Base-by-base conservation (phyloP, 768 basidiomycete genomes). In the Exidia glandulosa region DNA sequence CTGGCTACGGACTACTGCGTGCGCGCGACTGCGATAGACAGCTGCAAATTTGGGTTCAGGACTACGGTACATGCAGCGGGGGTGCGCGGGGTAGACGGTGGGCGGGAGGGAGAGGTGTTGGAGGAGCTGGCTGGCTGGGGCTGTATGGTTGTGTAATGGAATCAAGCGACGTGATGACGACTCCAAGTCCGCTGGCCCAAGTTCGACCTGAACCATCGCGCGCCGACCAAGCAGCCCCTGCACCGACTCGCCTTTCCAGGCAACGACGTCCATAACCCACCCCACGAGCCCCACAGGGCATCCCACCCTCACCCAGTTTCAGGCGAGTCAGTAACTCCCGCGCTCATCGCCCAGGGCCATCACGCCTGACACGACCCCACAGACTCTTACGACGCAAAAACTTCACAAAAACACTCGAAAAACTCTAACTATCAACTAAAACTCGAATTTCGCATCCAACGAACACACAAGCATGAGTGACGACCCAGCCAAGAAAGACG, bases 231-330 rank as follows among this genome's bases (percentile, higher is more conserved):
- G 50, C 50, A 54, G 41, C 50, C 14, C 50, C 29, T 54, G 50
- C 50, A 29, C 50, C 50, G 19, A 31, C 50, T 31, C 50, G 50
- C 50, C 50, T 54, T 54, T 65, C 76, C 66, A 79, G 79, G 79
- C 79, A 80, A 73, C 68, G 79, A 79, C 79, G 75, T 74, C 76
- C 77, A 77, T 77, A 71, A 75, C 69, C 30, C 14, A 69, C 74
- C 84, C 78, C 88, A 90, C 87, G 84, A 77, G 88, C 88, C 88
- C 88, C 77, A 79, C 88, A 87, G 87, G 88, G 88, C 87, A 89
- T 84, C 9, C 50, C 50, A 14, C 14, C 25, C 30, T 48, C 9
- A 48, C 47, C 23, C 25, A 9, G 34, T 7, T 16, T 36, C 41
- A 23, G 41, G 16, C 10, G 10, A 23, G 16, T 14, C 41, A 19